Evolutionary conservation across 1,284 basidiomycete genomes (phyloP), one percentile per base, ranked within the genome.

Genomic region (Ganoderma boninense): DNA sequence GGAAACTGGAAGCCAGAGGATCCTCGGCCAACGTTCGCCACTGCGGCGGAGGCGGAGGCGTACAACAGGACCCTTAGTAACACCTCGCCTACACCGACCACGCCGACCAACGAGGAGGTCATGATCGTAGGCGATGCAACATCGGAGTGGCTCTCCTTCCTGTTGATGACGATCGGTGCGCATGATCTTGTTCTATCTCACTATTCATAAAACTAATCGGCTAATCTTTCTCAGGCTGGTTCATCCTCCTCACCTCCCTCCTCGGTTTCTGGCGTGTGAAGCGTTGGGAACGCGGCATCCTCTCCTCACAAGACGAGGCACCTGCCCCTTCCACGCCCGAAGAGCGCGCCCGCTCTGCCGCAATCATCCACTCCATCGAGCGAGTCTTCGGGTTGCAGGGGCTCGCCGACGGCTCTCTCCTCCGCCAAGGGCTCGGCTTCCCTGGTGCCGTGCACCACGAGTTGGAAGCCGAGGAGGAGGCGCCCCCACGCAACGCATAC

Each of bases 201-300:
- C 23, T 14, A n/a, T 11, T 23, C 23, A 40, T 54, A 49, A 35
- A 2, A 23, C 42, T 64, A 32, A 64, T 26, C 8, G 26, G 18
- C 20, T 14, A 10, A 26, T 16, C 44, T 11, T 44, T 8, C 49
- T 18, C 71, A 87, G 95, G 97, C 1, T 98, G 96, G 96, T 97
- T 98, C 83, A 86, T 97, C 68, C 87, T 98, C 35, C 85, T 97
- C 63, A 97, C 95, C 1, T 94, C 93, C 23, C 78, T 97, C 13
- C 91, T 98, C 61, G 92, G 94, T 40, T 98, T 94, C 85, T 97
- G 95, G 94, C 90, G 96, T 62, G 95, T 97, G 69, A 97, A 97
- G 80, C 90, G 95, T 57, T 95, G 93, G 93, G 93, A 95, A 79
- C 85, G 87, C 69, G 89, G 90, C 26, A 92, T 95, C 67, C 84